phyloP scores from a whole-genome alignment of 441 rosid genomes.

The Lepidium campestre region DNA sequence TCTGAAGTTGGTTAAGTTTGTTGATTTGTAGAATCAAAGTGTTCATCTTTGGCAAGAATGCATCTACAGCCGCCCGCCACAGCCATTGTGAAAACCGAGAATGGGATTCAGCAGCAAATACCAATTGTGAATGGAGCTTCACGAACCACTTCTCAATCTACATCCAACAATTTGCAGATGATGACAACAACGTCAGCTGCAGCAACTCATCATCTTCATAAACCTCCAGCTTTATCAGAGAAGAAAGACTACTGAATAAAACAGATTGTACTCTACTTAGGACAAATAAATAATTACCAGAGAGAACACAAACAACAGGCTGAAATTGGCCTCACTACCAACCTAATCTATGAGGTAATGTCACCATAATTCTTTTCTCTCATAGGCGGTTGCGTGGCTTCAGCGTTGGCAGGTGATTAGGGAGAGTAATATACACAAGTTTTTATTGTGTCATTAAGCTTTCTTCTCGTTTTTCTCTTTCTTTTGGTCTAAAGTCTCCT shows the following conservation, averaged over 20 bases:
- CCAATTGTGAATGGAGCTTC: slow-evolving; percentile 39
- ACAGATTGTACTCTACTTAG: slow-evolving; percentile 19
- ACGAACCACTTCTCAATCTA: slow-evolving; percentile 30
- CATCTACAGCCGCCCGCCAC: slow-evolving; percentile 41
- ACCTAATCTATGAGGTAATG: slow-evolving; percentile 9
- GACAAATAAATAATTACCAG: slow-evolving; percentile 15
- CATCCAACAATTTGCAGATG: slow-evolving; percentile 19
- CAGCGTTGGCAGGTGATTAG: slow-evolving; percentile 11
- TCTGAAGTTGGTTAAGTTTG: background rate
- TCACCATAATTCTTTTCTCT: slow-evolving; percentile 9
- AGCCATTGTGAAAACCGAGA: slow-evolving; percentile 32
- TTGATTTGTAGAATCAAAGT: slow-evolving; percentile 49
- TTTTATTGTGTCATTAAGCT: slow-evolving; percentile 13
- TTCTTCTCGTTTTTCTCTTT: slow-evolving; percentile 5
- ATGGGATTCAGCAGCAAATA: slow-evolving; percentile 36
- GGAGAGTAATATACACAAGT: background rate
- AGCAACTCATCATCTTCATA: slow-evolving; percentile 26
- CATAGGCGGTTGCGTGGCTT: background rate
- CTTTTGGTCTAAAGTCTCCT: slow-evolving; percentile 6
- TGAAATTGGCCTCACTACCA: background rate
- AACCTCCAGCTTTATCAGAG: slow-evolving; percentile 36
- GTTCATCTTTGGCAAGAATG: slow-evolving; percentile 57
- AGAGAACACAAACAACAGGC: slow-evolving; percentile 14
- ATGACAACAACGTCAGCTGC: slow-evolving; percentile 25
- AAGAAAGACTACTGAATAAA: slow-evolving; percentile 44